Base-by-base conservation (phyloP, 2,329 filamentous ascomycete species). In the Elsinoe batatas region DNA sequence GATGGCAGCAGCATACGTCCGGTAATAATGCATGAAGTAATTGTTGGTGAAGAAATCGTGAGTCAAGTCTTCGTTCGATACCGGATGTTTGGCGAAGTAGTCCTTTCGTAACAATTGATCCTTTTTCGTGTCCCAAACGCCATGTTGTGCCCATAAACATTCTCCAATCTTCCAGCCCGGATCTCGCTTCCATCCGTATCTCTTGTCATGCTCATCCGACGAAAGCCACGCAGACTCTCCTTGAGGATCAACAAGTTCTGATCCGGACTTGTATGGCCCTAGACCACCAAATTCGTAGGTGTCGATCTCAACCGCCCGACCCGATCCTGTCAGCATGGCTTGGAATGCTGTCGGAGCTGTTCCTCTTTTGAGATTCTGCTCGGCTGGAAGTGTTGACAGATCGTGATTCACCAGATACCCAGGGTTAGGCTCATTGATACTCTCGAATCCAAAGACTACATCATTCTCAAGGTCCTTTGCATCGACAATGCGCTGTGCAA, bases 61-160 rank as follows among this genome's bases (percentile, higher is more conserved):
- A 69, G 91, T 81, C 56, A 97, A 77, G 5, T 73, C 74, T 58
- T 87, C 80, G 2, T 87, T 88, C 1, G 84, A 90, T 13, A 74
- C 76, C 0, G 91, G 91, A 59, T 87, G 82, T 63, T 84, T 87
- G 7, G 82, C 78, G 65, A 98, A 98, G 69, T 97, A 96, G 67
- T 95, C 83, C 64, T 91, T 94, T 62, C 80, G 82, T 57, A 95
- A 70, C 4, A 98, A 73, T 0, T 79, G 81, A 67, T 96, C 90
- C 1, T 80, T 86, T 3, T 76, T 73, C 5, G 87, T 84, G 65
- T 98, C 89, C 93, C 93, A 98, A 5, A 98, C 82, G 1, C 91
- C 91, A 68, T 98, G 91, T 66, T 96, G 91, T 3, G 93, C 91
- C 93, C 93, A 98, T 38, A 98, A 69, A 65, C 93, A 97, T 69